Evolutionary conservation across 2,329 filamentous ascomycete genomes (phyloP).

Genomic region (Fusarium kyushuense): DNA sequence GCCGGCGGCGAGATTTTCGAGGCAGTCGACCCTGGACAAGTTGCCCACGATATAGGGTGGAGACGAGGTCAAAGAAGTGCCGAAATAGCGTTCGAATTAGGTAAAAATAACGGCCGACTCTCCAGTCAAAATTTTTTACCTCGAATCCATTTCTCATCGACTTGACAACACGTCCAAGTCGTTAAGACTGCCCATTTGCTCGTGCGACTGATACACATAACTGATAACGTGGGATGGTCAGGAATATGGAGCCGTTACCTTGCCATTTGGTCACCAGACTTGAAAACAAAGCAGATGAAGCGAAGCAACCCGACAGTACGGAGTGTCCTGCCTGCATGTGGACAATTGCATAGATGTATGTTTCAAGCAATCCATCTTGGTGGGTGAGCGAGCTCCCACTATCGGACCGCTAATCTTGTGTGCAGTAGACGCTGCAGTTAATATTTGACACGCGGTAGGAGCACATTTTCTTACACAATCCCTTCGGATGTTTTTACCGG

Average conservation of each 20-base stretch:
- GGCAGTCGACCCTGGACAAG: constrained; percentile 21
- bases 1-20: constrained; percentile 31
- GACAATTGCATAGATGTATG: constrained; percentile 9
- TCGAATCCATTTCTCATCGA: constrained; percentile 52
- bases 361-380: constrained; percentile 16
- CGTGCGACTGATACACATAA: constrained; percentile 43
- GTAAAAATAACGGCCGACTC: constrained; percentile 53
- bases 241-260: constrained; percentile 42
- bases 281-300: constrained; percentile 37
- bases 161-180: constrained; percentile 43
- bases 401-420: constrained; percentile 25
- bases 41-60: constrained; percentile 45
- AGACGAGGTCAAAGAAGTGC: constrained; percentile 44
- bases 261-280: constrained; percentile 45
- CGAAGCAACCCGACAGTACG: constrained; percentile 13
- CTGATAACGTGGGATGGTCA: constrained; percentile 36
- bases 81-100: constrained; percentile 52
- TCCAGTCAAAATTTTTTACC: constrained; percentile 54
- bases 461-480: constrained; percentile 10
- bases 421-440: constrained; percentile 12
- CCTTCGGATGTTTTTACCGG: constrained; percentile 20
- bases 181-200: constrained; percentile 42
- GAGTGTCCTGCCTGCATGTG: neutral
- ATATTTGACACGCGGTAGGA: constrained; percentile 12
- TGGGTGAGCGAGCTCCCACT: constrained; percentile 22